Base-by-base conservation (phyloP, 495 filamentous ascomycete genomes). In the Aspergillus saccharolyticus region DNA sequence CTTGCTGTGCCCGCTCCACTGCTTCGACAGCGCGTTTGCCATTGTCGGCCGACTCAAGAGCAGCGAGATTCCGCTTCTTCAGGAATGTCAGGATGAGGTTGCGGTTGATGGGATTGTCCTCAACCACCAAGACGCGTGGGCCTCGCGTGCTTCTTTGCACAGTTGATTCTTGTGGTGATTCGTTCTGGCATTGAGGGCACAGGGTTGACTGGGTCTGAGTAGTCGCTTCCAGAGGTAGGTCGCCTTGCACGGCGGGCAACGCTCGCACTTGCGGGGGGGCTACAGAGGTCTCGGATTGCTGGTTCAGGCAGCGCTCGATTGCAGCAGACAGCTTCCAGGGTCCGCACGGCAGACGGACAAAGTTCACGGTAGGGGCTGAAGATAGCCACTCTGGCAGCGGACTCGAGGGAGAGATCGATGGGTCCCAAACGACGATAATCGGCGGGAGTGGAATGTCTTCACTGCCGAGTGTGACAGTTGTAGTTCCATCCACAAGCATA, bases 101-200 rank as follows among this genome's bases (percentile, higher is more conserved):
- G 28, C 89, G 79, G 60, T 91, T 91, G 63, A 91, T 89, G 4
- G 78, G 73, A 64, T 91, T 91, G 62, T 91, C 88, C 56, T 91
- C 88, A 0, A 90, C 87, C 0, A 89, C 78, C 0, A 90, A 77
- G 6, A 89, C 74, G 18, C 66, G 66, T 16, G 72, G 25, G 2
- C 42, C 51, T 10, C 57, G 54, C 9, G 33, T 12, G 7, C 6
- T 12, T 5, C 33, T 5, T 39, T 44, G 33, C 3, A 28, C n/a
- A 10, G 16, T 12, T 44, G 42, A 19, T 53, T 52, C 15, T 43
- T 22, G 18, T 56, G 22, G 42, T 54, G 21, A 4, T 25, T 14
- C 16, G 12, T 6, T 24, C 9, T 66, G 56, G 7, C 61, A 47
- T 0, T 63, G 50, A 4, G 45, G 8, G n/a, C 17, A 22, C 15